These are phyloP conservation scores for Fusarium sp. DNA, from an alignment of 2,329 filamentous ascomycete species.

Conservation along the genomic window DNA sequence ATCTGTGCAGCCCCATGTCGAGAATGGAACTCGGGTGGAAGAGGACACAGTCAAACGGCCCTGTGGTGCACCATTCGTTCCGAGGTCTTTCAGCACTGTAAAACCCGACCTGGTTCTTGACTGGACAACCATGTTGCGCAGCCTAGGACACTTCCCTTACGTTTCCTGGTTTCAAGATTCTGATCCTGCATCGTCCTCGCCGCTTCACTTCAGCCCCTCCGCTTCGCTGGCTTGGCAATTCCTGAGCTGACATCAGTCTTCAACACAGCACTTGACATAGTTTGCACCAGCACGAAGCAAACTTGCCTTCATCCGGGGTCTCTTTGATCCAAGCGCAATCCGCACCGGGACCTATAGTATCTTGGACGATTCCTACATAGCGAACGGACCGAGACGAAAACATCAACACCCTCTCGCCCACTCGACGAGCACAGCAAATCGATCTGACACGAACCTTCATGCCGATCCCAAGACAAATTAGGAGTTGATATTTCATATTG, in stretches of 20 bases:
- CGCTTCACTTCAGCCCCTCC: conserved; percentile 5
- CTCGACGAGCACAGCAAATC: background rate
- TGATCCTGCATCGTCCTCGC: background rate
- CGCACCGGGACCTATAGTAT: background rate
- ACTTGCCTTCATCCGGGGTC: background rate
- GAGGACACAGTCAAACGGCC: conserved; percentile 3
- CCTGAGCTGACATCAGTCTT: conserved; percentile 20
- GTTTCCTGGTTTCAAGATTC: background rate
- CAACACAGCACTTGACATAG: background rate
- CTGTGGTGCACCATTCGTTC: background rate
- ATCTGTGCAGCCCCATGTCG: conserved; percentile 13
- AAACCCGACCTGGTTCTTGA: background rate
- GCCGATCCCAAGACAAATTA: background rate
- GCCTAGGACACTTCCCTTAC: background rate
- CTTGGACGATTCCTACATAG: background rate
- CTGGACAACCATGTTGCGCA: conserved; percentile 6
- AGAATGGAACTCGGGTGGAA: conserved; percentile 10
- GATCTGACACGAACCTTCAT: conserved; percentile 7
- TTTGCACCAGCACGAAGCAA: background rate
- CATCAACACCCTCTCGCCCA: background rate
- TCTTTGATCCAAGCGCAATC: background rate
- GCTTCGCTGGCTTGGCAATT: background rate
- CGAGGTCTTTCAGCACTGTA: background rate
- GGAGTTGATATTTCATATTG: conserved; percentile 9
- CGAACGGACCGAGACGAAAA: conserved; percentile 3